These are phyloP conservation scores for Adansonia rubrostipa DNA, from an alignment of 441 rosid species.

Conservation along the genomic window DNA sequence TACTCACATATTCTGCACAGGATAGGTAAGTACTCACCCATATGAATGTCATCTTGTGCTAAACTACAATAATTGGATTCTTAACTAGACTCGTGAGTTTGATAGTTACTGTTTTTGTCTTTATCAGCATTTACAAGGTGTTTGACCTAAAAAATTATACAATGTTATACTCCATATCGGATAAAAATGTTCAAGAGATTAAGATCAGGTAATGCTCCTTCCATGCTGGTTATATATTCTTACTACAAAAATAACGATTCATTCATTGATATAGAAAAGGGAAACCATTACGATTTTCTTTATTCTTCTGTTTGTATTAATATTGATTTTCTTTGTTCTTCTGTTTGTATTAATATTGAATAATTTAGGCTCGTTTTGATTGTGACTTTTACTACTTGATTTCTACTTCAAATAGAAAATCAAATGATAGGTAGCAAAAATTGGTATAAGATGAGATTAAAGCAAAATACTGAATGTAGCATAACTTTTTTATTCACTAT, in stretches of 20 bases:
- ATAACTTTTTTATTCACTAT: background rate
- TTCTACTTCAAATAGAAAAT: background rate
- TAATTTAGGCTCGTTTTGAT: background rate
- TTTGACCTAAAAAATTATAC: constrained; percentile 72
- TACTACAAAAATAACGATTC: background rate
- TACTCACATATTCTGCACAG: constrained; percentile 72
- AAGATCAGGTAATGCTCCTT: constrained; percentile 49
- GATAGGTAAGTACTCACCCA: constrained; percentile 49
- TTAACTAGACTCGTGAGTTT: constrained; percentile 9
- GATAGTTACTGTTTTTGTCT: background rate
- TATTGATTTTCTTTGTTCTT: too few species aligned
- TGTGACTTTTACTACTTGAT: background rate
- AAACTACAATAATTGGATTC: background rate
- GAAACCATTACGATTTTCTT: constrained; percentile 6
- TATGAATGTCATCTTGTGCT: constrained; percentile 20
- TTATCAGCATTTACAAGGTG: constrained; percentile 68
- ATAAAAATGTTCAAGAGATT: constrained; percentile 67
- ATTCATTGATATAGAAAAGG: background rate
- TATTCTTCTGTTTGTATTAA: background rate
- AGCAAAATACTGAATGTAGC: background rate
- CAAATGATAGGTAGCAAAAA: background rate
- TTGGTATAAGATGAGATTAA: background rate
- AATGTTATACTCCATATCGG: constrained; percentile 70
- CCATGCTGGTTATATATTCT: constrained; percentile 1
- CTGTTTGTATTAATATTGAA: background rate